Evolutionary conservation across 2,329 filamentous ascomycete species (phyloP).

Genomic region (Didymella sp.): DNA sequence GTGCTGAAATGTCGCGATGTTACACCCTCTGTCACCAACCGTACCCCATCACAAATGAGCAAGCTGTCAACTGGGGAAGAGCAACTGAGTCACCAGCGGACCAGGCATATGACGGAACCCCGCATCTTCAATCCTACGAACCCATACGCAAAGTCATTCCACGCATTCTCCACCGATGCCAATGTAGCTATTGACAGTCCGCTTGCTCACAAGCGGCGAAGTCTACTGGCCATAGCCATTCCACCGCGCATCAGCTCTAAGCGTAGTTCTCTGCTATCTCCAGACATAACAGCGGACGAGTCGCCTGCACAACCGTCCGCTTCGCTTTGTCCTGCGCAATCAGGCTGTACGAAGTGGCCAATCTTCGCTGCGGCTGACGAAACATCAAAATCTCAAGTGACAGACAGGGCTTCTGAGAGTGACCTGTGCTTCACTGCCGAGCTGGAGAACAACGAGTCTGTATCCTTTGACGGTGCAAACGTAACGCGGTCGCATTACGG

Average conservation of each 20-base stretch:
- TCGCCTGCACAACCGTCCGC: neutral
- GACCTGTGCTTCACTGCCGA: neutral
- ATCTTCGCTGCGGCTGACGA: slow-evolving; percentile 5
- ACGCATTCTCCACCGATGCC: slow-evolving; percentile 21
- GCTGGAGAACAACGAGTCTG: neutral
- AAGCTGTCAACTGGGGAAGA: neutral
- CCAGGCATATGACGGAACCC: neutral
- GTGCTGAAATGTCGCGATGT: neutral
- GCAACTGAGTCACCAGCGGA: neutral
- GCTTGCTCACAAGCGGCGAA: slow-evolving; percentile 8
- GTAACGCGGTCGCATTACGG: neutral
- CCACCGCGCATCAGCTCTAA: slow-evolving; percentile 30
- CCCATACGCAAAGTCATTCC: slow-evolving; percentile 13
- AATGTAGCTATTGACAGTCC: slow-evolving; percentile 18
- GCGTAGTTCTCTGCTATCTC: slow-evolving; percentile 21
- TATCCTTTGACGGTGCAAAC: neutral
- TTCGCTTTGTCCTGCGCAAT: slow-evolving; percentile 3
- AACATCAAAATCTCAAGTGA: neutral
- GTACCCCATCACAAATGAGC: neutral
- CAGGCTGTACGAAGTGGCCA: slow-evolving; percentile 25
- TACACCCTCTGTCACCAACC: neutral
- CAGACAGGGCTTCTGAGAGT: neutral
- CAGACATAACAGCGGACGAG: neutral
- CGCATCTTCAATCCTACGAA: slow-evolving; percentile 8
- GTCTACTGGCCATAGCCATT: neutral